Evolutionary conservation across 805 yeast genomes (phyloP).

Genomic region (Starmerella vaccinii): DNA sequence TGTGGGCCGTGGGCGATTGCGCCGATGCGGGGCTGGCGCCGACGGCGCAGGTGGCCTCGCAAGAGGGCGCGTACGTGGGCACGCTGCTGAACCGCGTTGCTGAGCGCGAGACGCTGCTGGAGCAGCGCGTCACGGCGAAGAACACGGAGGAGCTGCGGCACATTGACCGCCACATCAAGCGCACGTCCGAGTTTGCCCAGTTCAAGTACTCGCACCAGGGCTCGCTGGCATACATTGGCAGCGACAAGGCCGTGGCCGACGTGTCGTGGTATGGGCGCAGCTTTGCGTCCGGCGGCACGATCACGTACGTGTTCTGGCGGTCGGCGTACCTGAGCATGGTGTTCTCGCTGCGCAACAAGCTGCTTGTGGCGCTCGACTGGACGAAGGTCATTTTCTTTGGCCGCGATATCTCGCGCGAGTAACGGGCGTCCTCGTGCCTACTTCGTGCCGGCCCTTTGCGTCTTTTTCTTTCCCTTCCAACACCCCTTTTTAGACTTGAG

Average conservation of each 20-base stretch:
- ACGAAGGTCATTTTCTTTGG: conserved; percentile 77
- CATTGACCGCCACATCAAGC: conserved; percentile 30
- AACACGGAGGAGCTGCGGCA: conserved; percentile 18
- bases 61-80: conserved; percentile 79
- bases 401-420: conserved; percentile 86
- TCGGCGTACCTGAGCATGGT: conserved; percentile 89
- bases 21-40: conserved; percentile 83
- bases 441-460: too few species aligned
- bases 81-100: conserved; percentile 50
- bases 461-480: too few species aligned
- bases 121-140: conserved; percentile 20
- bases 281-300: conserved; percentile 70
- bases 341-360: conserved; percentile 77
- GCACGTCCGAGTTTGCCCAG: conserved; percentile 35
- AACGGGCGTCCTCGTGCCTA: too few species aligned
- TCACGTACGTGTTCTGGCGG: conserved; percentile 91
- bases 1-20: conserved; percentile 91
- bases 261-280: conserved; percentile 59
- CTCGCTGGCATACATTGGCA: conserved; percentile 85
- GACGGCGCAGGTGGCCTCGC: conserved; percentile 96
- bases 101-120: conserved; percentile 32
- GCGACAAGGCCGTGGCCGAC: conserved; percentile 88
- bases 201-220: conserved; percentile 85
- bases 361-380: conserved; percentile 84
- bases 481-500: not conserved